Evolutionary conservation across 352 stramenopile genomes (phyloP), one percentile per base, ranked within the genome.

Genomic region (Hyaloperonospora brassicae): DNA sequence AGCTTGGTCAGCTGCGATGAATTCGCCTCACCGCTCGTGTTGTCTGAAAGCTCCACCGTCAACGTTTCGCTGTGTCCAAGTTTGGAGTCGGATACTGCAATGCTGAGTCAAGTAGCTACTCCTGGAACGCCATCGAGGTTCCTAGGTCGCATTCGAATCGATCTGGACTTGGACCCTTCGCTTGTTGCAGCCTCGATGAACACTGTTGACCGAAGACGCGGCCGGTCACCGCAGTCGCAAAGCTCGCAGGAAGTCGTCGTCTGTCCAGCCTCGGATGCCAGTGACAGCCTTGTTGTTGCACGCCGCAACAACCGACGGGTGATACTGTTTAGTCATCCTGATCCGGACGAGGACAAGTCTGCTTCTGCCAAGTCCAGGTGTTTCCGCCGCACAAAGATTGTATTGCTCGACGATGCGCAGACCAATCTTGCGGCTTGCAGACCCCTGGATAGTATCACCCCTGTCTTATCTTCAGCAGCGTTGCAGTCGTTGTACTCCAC

Each of bases 301-400:
- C 41, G 41, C 13, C 36, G 14, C 23, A 60, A 62, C 31, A 50
- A 43, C 10, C 57, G 57, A 55, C 52, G 55, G 1, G 51, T 44
- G 1, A 64, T 51, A 8, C 7, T 70, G 5, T 24, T 43, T 1
- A 57, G 47, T 10, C 52, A 34, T 12, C 57, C 49, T 10, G 48
- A 63, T 27, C 46, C 61, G 17, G 59, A 62, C 46, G 66, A 65
- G 14, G 56, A 55, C 13, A 64, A 77, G 50, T 65, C 53, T 21
- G 31, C 49, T 17, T 23, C 63, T 14, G 2, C 41, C 3, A 27
- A 56, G 49, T 59, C 60, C 3, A 62, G 71, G 7, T 67, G 66
- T 1, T 66, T 56, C 14, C 54, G 66, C n/a, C 64, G 69, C 11
- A 69, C 72, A 1, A 67, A 77, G 45, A 79, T 69, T 10, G 64